Evolutionary conservation across 345 rosid genomes (phyloP), one percentile per base, ranked within the genome.

Genomic region (Ceriops tagal): DNA sequence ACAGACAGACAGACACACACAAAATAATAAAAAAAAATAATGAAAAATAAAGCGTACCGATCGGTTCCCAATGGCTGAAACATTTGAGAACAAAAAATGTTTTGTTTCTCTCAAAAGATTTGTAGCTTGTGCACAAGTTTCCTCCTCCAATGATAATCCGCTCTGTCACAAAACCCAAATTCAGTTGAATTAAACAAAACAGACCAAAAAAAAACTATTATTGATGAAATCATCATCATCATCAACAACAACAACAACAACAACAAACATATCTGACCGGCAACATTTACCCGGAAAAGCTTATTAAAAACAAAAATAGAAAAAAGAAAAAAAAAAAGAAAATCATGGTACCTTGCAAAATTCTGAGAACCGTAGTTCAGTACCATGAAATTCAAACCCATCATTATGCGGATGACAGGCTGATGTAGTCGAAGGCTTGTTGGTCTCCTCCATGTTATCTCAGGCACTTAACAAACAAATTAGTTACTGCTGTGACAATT

Each of bases 91-190:
- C 77, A 91, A 53, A 66, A 86, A 82, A 58, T 86, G 90, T 69
- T 83, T 88, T 21, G 97, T 91, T 76, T 84, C 90, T 66, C 73
- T 81, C 74, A 86, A 91, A 77, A 91, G 84, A 84, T 80, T 80
- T 83, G 82, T 63, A 20, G 80, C 85, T 64, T 87, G 82, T 0
- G 56, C 53, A 24, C 56, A 82, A 32, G 77, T 69, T n/a, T 67
- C 78, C 81, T 86, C 96, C 8, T 84, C 91, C 72, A 89, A 67
- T 5, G 75, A 79, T 10, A 91, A 79, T 49, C 61, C 88, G 72
- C 79, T 84, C 97, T 93, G 87, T 71, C 70, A 80, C 55, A 22
- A 73, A 74, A 57, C 27, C 67, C 64, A 56, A 1, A 15, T 21
- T 61, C 26, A 53, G 26, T 37, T 21, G 11, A 46, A 61, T 16